Percentiles rank a stretch among this genome's conserved stretches.
These are phyloP conservation scores for Fusarium clavum DNA, from an alignment of 2,329 filamentous ascomycete species.

Conservation along the genomic window DNA sequence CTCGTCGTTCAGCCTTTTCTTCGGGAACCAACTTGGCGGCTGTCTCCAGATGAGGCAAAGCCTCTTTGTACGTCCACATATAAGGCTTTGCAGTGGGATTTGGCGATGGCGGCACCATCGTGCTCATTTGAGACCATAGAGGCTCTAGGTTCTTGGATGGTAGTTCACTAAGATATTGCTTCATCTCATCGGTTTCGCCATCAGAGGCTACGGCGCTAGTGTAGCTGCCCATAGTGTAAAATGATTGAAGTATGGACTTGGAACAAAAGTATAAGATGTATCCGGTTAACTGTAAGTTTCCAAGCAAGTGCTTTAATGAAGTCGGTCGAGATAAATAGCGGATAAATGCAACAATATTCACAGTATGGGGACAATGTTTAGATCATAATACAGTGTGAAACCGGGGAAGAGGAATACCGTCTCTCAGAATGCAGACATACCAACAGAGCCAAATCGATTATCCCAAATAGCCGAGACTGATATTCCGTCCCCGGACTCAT, in stretches of 20 bases:
- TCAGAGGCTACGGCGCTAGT: slow-evolving; percentile 16
- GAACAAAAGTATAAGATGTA: too few species aligned
- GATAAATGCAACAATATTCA: not conserved
- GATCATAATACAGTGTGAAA: not conserved
- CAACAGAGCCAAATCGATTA: not conserved
- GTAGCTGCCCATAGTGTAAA: slow-evolving; percentile 24
- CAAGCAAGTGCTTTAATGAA: not conserved
- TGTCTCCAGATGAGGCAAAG: slow-evolving; percentile 50
- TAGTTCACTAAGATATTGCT: slow-evolving; percentile 46
- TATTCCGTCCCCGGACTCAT: not conserved
- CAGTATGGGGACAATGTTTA: not conserved
- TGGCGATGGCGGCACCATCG: slow-evolving; percentile 59
- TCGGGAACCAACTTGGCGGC: slow-evolving; percentile 53
- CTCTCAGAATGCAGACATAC: not conserved
- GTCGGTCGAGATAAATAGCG: not conserved
- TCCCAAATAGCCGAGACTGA: slow-evolving; percentile 5
- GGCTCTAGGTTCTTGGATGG: slow-evolving; percentile 53
- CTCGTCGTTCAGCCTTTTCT: slow-evolving; percentile 56
- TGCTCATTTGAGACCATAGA: slow-evolving; percentile 62
- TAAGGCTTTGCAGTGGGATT: slow-evolving; percentile 57
- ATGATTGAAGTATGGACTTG: too few species aligned
- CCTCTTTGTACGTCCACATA: slow-evolving; percentile 54
- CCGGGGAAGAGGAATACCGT: not conserved
- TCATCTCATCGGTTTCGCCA: slow-evolving; percentile 44
- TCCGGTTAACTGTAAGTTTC: too few species aligned